Percentiles rank a stretch among this genome's conserved stretches.
Evolutionary conservation across 352 stramenopile genomes (phyloP).

Genomic region (Phytopythium kandeliae): DNA sequence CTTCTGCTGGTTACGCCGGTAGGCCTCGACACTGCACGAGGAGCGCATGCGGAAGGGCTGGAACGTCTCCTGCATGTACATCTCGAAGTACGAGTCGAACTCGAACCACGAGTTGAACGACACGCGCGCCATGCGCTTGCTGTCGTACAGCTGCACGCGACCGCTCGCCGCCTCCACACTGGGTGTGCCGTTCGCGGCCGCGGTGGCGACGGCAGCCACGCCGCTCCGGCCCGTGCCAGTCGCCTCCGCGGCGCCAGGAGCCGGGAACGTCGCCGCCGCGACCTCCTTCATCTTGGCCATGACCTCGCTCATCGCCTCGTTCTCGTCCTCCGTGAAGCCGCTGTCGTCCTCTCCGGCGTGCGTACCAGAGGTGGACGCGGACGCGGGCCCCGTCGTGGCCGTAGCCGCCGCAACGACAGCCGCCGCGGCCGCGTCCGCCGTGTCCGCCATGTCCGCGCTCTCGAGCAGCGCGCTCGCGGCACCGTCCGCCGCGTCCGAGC

Average conservation of each 20-base stretch:
- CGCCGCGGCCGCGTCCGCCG: constrained; percentile 8
- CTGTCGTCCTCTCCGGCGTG: constrained; percentile 33
- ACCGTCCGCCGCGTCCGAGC: background rate
- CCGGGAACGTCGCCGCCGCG: constrained; percentile 26
- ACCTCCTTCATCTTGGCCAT: constrained; percentile 68
- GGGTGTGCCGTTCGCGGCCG: background rate
- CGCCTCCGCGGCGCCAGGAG: constrained; percentile 9
- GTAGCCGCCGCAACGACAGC: constrained; percentile 13
- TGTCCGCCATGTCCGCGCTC: constrained; percentile 13
- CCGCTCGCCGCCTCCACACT: constrained; percentile 10
- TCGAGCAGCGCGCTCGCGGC: constrained; percentile 4
- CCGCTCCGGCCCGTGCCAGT: background rate
- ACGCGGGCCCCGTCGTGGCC: constrained; percentile 13
- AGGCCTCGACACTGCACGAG: constrained; percentile 77
- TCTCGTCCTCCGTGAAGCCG: constrained; percentile 46
- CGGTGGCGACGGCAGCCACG: too few relatives aligned
- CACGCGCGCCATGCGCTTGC: constrained; percentile 79
- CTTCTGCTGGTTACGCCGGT: constrained; percentile 82
- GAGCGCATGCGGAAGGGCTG: constrained; percentile 85
- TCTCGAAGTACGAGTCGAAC: constrained; percentile 83
- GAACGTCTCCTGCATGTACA: constrained; percentile 87
- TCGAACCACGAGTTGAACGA: constrained; percentile 87
- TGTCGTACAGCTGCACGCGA: constrained; percentile 61
- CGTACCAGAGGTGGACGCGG: too few relatives aligned
- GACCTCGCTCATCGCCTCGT: constrained; percentile 47